A percentile compares a stretch with the other conserved stretches of the same genome.
Conservation (phyloP, 2,329 filamentous ascomycete species). For the Microcyclosporella mali region DNA sequence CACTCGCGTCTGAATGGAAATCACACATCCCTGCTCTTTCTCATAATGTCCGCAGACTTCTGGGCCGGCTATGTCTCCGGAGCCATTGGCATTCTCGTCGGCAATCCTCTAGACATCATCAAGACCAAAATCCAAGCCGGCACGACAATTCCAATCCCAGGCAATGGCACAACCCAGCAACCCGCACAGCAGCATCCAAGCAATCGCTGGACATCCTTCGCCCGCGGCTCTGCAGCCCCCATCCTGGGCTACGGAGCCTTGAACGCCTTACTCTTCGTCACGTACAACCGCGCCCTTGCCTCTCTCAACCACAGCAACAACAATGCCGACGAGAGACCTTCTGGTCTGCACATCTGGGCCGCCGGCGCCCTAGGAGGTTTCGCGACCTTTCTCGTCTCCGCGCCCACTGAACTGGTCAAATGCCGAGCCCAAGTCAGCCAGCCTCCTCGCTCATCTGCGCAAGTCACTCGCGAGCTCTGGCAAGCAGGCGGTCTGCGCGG, state of each 20-base stretch:
- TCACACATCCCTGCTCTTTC: neutral
- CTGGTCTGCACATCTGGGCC: slow-evolving; percentile 48
- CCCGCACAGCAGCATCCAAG: slow-evolving; percentile 2
- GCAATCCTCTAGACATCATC: slow-evolving; percentile 66
- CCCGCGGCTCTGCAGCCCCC: slow-evolving; percentile 69
- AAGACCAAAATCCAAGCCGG: slow-evolving; percentile 77
- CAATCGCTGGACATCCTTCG: slow-evolving; percentile 23
- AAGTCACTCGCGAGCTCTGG: slow-evolving; percentile 30
- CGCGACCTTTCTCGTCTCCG: slow-evolving; percentile 77
- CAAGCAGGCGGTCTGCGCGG: slow-evolving; percentile 51
- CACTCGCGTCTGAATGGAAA: neutral
- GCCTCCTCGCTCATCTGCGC: slow-evolving; percentile 24
- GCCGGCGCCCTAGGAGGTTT: slow-evolving; percentile 78
- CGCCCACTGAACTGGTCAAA: slow-evolving; percentile 86
- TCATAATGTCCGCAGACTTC: slow-evolving; percentile 75
- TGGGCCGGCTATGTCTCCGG: slow-evolving; percentile 90
- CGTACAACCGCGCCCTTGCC: slow-evolving; percentile 77
- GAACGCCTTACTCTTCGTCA: slow-evolving; percentile 72
- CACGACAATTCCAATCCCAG: slow-evolving; percentile 16
- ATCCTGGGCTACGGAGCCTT: slow-evolving; percentile 85
- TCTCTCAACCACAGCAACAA: slow-evolving; percentile 44
- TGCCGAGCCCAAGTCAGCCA: slow-evolving; percentile 70
- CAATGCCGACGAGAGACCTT: slow-evolving; percentile 10
- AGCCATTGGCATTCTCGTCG: slow-evolving; percentile 76
- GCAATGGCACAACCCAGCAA: neutral